Evolutionary conservation across 2,329 filamentous ascomycete species (phyloP).

Genomic region (Aspergillus ustus): DNA sequence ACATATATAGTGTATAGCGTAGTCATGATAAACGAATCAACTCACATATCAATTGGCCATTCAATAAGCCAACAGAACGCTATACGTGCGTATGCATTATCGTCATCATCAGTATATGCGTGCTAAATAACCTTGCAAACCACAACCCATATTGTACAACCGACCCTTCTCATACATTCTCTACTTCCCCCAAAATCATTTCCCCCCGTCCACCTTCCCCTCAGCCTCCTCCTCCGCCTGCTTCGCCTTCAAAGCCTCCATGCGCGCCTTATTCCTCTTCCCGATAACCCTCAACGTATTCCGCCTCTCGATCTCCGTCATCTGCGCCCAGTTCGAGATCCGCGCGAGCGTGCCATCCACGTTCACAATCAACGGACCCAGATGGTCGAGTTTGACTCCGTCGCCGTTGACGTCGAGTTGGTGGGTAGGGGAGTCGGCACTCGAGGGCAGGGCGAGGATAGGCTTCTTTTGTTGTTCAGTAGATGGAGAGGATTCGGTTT

Average conservation of each 20-base stretch:
- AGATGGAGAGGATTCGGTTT: neutral
- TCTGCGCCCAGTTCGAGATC: constrained; percentile 73
- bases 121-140: neutral
- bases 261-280: constrained; percentile 68
- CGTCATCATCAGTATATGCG: neutral
- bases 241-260: constrained; percentile 58
- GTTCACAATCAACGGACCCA: constrained; percentile 77
- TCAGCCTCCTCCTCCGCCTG: constrained; percentile 8
- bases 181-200: neutral
- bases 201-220: neutral
- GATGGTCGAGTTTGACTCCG: constrained; percentile 64
- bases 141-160: neutral
- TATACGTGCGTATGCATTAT: neutral
- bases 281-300: constrained; percentile 70
- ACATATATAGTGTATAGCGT: neutral
- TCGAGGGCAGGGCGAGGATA: constrained; percentile 75
- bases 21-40: neutral
- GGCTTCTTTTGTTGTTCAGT: constrained; percentile 3
- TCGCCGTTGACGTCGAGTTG: constrained; percentile 70
- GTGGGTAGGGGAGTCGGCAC: constrained; percentile 69
- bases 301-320: constrained; percentile 69
- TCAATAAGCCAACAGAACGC: neutral
- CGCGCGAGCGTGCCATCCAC: constrained; percentile 71
- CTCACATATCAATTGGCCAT: neutral
- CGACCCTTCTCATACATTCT: neutral